A percentile compares a stretch with the other conserved stretches of the same genome.
phyloP scores from a whole-genome alignment of 1,284 basidiomycete species.

The Cryptococcus sp. region DNA sequence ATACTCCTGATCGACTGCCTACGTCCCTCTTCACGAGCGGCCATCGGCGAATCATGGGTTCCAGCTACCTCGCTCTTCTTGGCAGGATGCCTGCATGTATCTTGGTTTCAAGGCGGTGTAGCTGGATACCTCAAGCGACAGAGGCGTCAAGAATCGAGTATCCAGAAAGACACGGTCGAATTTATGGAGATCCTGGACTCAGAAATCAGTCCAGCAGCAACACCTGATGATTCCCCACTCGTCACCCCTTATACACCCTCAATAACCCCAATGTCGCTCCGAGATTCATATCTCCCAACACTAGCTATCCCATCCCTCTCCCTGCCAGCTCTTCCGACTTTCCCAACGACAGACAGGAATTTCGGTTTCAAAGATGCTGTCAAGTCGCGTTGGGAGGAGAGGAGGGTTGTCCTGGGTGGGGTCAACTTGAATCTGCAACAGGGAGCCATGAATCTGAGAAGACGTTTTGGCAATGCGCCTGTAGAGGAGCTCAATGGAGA shows the following conservation, averaged over 20 bases:
- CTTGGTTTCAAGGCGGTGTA: constrained; percentile 58
- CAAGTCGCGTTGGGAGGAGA: constrained; percentile 33
- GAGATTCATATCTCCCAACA: constrained; percentile 19
- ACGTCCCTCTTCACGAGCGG: constrained; percentile 37
- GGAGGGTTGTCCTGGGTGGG: constrained; percentile 20
- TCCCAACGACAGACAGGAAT: constrained; percentile 13
- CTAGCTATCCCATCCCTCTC: constrained; percentile 13
- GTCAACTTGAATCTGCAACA: background rate
- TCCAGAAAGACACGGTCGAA: background rate
- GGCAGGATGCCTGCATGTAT: constrained; percentile 55
- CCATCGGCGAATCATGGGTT: constrained; percentile 43
- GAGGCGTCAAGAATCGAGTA: background rate
- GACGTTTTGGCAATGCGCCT: no score
- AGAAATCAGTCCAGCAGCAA: constrained; percentile 2
- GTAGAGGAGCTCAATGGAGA: no score
- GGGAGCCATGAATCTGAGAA: background rate
- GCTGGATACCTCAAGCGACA: constrained; percentile 52
- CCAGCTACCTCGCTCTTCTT: constrained; percentile 50
- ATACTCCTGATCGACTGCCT: constrained; percentile 48
- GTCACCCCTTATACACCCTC: constrained; percentile 40
- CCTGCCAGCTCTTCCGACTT: constrained; percentile 9
- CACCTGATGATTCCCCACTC: constrained; percentile 41
- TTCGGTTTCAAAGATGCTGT: constrained; percentile 34
- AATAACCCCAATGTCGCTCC: constrained; percentile 16
- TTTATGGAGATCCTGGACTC: background rate